Conservation (phyloP, 805 yeast genomes). For the Henningerozyma blattae region DNA sequence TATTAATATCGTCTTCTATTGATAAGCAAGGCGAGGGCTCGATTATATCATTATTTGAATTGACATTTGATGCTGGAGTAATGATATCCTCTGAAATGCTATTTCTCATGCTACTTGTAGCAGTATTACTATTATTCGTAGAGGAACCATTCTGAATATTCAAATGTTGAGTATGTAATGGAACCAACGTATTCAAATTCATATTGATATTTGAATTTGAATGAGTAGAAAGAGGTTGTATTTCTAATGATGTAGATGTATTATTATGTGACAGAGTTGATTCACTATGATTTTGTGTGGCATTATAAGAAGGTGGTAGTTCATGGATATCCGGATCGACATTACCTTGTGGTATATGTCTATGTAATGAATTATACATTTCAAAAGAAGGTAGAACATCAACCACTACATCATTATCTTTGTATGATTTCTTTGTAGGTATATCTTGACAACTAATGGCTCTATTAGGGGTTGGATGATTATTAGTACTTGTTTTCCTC, state of each 20-base stretch:
- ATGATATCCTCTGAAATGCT: too few species aligned
- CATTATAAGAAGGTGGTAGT: constrained; percentile 9
- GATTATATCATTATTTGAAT: background rate
- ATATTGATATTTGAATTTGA: constrained; percentile 1
- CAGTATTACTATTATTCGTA: background rate
- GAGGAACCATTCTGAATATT: constrained; percentile 1
- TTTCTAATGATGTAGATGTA: background rate
- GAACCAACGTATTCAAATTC: constrained; percentile 2
- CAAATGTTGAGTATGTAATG: constrained; percentile 7
- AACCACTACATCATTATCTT: constrained; percentile 6
- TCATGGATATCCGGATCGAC: constrained; percentile 11
- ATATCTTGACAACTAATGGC: too few species aligned
- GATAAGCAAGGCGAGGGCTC: background rate
- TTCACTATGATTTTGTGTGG: background rate
- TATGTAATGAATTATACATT: constrained; percentile 17
- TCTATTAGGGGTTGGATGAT: background rate
- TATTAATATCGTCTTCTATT: constrained; percentile 7
- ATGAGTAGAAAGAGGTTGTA: background rate
- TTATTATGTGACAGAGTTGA: background rate
- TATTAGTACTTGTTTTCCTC: background rate
- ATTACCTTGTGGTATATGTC: constrained; percentile 16
- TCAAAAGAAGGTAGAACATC: constrained; percentile 19
- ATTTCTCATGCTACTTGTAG: too few species aligned
- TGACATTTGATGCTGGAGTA: background rate
- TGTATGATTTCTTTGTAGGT: background rate